These are phyloP conservation scores for Eucalyptus urophylla DNA, from an alignment of 345 rosid genomes.

Conservation along the genomic window DNA sequence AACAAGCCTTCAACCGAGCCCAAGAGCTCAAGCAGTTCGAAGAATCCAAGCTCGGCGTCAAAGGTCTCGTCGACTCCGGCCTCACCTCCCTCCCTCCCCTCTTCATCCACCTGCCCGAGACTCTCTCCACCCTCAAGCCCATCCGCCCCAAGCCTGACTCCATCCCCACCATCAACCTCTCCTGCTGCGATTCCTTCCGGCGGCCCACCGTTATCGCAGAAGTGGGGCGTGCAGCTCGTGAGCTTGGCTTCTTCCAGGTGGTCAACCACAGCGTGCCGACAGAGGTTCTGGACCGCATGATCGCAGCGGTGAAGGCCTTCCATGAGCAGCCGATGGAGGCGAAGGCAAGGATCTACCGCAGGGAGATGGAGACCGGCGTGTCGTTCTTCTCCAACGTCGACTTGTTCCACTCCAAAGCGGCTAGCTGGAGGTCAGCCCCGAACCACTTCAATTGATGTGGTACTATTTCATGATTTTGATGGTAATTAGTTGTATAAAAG, in stretches of 20 bases:
- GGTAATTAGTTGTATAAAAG: no score
- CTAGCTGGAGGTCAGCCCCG: no score
- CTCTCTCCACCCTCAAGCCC: neutral
- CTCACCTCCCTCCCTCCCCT: neutral
- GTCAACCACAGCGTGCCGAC: conserved; percentile 24
- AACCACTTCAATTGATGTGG: no score
- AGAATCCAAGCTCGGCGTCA: neutral
- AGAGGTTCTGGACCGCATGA: no score
- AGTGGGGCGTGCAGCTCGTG: conserved; percentile 1
- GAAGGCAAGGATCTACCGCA: no score
- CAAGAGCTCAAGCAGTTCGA: neutral
- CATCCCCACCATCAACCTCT: conserved; percentile 33
- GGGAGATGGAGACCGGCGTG: no score
- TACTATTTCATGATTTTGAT: no score
- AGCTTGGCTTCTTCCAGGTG: conserved; percentile 39
- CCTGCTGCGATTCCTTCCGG: conserved; percentile 8
- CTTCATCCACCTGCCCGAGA: neutral
- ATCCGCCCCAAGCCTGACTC: neutral
- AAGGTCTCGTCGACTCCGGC: neutral
- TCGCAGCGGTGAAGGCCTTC: no score
- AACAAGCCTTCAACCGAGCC: neutral
- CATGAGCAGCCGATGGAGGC: no score
- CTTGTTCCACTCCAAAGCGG: no score
- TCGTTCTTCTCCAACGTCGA: no score
- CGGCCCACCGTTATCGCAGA: conserved; percentile 7